Evolutionary conservation across 2,329 filamentous ascomycete species (phyloP), one percentile per base, ranked within the genome.

Genomic region (Sporothrix pseudoabietina): DNA sequence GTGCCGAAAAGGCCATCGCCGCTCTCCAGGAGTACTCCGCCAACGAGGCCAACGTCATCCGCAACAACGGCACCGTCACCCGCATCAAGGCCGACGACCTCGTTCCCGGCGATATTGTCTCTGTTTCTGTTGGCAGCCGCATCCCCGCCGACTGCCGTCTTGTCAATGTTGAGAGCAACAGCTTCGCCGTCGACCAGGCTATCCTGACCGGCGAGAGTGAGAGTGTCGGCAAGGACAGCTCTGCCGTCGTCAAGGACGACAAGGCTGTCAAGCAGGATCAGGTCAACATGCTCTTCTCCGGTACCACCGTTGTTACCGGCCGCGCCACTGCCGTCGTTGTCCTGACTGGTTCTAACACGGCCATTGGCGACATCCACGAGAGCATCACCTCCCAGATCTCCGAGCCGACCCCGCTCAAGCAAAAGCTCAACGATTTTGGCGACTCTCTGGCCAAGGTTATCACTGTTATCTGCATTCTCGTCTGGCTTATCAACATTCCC

Each of bases 21-120:
- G 96, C 96, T 61, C 89, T 99, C 73, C 96, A 99, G 84, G 95
- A 99, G 88, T 99, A 99, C 85, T 98, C 95, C 41, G 96, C 96
- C 79, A 99, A 98, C 83, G 94, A 97, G 83, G 95, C 96, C 78
- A 99, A 95, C 81, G 95, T 97, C 71, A 82, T 97, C 74, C 92
- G 96, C 79, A 91, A 95, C 84, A 83, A 84, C 78, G 94, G 95
- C 69, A 89, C 91, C 78, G 85, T 95, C 75, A 89, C 90, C 76
- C 90, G 92, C 77, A 85, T 99, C 84, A 97, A 96, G 86, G 96
- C 96, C n/a, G 96, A 99, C 79, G 94, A 98, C 77, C 84, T 99
- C 77, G 96, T 99, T 32, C 96, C 97, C 14, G 96, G 96, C 79
- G 96, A 99, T 81, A 89, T 99, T 74, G 87, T 99, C 72, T 91